Conservation (phyloP, 352 stramenopile species). For the Ophiocytium majus region DNA sequence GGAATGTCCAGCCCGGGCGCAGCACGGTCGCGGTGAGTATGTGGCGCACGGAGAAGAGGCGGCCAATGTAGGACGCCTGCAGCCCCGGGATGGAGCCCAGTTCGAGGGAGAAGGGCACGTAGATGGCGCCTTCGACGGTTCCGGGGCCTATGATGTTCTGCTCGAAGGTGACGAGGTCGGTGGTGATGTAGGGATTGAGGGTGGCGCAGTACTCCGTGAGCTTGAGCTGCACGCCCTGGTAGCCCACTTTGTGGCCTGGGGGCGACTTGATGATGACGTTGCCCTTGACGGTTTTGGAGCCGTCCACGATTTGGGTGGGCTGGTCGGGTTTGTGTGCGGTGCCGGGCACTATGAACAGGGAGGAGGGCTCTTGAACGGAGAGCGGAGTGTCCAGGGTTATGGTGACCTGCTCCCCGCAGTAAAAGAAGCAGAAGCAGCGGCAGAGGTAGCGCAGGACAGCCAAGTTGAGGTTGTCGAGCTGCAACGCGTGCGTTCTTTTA, state of each 20-base stretch:
- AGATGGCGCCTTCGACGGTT: not conserved
- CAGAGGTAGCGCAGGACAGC: too few species aligned
- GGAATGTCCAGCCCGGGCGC: slow-evolving; percentile 7
- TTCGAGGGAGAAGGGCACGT: not conserved
- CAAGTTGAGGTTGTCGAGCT: too few species aligned
- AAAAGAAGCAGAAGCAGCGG: too few species aligned
- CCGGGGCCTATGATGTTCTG: not conserved
- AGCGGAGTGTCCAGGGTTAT: not conserved
- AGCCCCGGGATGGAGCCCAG: not conserved
- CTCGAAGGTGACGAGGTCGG: not conserved
- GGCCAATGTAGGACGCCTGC: not conserved
- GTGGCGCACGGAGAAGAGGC: not conserved
- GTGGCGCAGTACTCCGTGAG: not conserved
- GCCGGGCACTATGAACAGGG: not conserved
- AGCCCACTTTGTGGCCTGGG: not conserved
- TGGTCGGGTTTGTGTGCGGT: not conserved
- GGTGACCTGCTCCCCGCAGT: too few species aligned
- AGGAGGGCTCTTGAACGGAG: not conserved
- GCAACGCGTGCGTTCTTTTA: too few species aligned
- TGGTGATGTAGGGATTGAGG: not conserved
- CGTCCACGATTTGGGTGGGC: not conserved
- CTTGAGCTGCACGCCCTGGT: not conserved
- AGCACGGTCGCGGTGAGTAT: not conserved
- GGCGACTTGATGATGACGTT: not conserved
- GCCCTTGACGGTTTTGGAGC: not conserved